Conservation (phyloP, 2,329 filamentous ascomycete genomes). For the Botrytis hyacinthi region DNA sequence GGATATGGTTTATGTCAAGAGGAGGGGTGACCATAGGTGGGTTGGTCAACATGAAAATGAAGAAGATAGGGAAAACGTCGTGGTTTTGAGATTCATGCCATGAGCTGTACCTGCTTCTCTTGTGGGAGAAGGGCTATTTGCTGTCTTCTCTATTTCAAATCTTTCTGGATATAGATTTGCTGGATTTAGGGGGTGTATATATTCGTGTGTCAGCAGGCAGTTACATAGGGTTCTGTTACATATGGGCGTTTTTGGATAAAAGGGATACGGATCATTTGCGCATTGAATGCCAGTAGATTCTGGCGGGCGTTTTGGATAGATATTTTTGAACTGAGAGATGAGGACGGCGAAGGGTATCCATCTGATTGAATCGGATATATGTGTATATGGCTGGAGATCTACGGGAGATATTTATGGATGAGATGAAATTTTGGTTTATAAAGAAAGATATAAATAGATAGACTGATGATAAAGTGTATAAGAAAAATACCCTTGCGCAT, state of each 20-base stretch:
- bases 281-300: background rate
- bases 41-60: constrained; percentile 33
- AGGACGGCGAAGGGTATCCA: background rate
- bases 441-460: background rate
- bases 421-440: background rate
- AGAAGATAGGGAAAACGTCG: constrained; percentile 32
- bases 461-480: background rate
- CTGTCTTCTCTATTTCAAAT: background rate
- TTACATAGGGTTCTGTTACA: background rate
- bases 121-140: background rate
- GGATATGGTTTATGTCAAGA: constrained; percentile 53
- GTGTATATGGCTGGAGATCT: constrained; percentile 5
- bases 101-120: background rate
- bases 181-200: constrained; percentile 1
- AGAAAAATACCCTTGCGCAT: background rate
- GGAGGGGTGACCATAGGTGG: constrained; percentile 54
- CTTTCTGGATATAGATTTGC: background rate
- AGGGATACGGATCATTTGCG: background rate
- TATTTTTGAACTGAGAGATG: background rate
- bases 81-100: constrained; percentile 26
- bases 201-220: background rate
- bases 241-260: background rate
- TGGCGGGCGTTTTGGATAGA: background rate
- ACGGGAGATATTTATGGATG: background rate
- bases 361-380: background rate